Conservation (phyloP, 2,329 filamentous ascomycete species). For the Elsinoe necatrix region DNA sequence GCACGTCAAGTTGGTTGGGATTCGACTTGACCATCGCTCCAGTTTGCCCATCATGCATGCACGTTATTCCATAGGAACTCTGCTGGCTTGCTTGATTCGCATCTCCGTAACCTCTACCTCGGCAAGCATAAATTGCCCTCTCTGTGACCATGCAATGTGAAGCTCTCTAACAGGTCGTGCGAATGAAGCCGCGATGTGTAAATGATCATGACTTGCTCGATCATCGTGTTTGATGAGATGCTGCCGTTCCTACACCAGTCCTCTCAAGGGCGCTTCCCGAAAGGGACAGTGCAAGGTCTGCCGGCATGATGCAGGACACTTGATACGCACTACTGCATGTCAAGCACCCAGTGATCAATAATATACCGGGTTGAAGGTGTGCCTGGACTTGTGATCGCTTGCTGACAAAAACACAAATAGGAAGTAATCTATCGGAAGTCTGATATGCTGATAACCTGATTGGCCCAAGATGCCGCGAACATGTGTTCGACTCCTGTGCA, state of each 20-base stretch:
- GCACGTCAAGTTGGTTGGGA: neutral
- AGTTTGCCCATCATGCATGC: neutral
- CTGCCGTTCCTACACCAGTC: neutral
- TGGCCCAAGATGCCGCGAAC: neutral
- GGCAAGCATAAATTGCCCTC: neutral
- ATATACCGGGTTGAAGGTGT: neutral
- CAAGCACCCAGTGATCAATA: neutral
- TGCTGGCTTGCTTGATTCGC: neutral
- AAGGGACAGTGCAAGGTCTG: slow-evolving; percentile 2
- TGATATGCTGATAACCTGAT: neutral
- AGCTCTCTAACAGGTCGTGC: neutral
- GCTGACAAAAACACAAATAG: neutral
- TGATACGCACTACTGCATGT: slow-evolving; percentile 5
- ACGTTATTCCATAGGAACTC: neutral
- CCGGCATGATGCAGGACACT: neutral
- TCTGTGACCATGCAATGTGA: neutral
- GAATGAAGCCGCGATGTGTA: neutral
- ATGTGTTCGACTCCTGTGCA: neutral
- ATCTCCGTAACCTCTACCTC: neutral
- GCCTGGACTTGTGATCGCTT: neutral
- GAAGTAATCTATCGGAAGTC: neutral
- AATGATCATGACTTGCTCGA: no score
- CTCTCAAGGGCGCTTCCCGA: neutral
- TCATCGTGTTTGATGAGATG: neutral
- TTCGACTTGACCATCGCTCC: neutral